phyloP scores from a whole-genome alignment of 495 filamentous ascomycete genomes.

The Aspergillus avenaceus region DNA sequence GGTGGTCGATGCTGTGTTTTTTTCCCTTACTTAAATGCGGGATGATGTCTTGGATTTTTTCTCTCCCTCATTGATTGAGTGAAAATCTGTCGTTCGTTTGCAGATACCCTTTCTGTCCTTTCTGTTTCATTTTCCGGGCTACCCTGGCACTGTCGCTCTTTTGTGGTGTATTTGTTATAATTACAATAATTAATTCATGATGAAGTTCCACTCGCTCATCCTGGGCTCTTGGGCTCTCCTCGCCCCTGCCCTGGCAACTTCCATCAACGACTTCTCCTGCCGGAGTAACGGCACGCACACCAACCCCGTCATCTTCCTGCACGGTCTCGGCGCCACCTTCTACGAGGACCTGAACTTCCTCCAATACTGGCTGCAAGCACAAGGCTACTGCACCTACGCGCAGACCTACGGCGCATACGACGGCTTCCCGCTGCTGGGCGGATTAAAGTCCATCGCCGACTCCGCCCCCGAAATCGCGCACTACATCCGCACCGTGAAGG shows the following conservation, averaged over 20 bases:
- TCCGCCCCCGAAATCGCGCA: slow-evolving; percentile 46
- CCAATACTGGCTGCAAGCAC: slow-evolving; percentile 44
- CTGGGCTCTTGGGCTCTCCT: slow-evolving; percentile 7
- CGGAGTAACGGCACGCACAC: slow-evolving; percentile 24
- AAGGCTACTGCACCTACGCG: slow-evolving; percentile 51
- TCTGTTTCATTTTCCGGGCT: too few relatives aligned
- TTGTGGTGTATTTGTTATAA: neutral
- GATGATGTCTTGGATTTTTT: neutral
- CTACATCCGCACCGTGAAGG: slow-evolving; percentile 40
- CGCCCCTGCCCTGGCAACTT: slow-evolving; percentile 4
- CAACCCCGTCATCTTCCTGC: slow-evolving; percentile 49
- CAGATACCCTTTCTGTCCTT: neutral
- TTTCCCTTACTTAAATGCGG: neutral
- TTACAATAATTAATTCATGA: slow-evolving; percentile 13
- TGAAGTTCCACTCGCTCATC: slow-evolving; percentile 10
- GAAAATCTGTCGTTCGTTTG: neutral
- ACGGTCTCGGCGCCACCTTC: slow-evolving; percentile 49
- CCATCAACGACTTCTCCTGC: slow-evolving; percentile 42
- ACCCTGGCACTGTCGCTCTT: neutral
- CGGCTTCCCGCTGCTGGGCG: slow-evolving; percentile 44
- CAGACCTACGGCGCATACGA: slow-evolving; percentile 48
- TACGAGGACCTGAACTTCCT: slow-evolving; percentile 51
- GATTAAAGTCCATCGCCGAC: slow-evolving; percentile 38
- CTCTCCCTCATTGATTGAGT: too few relatives aligned
- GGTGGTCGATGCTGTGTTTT: neutral